Evolutionary conservation across 2,329 filamentous ascomycete species (phyloP).

Genomic region (Dactylellina sp.): DNA sequence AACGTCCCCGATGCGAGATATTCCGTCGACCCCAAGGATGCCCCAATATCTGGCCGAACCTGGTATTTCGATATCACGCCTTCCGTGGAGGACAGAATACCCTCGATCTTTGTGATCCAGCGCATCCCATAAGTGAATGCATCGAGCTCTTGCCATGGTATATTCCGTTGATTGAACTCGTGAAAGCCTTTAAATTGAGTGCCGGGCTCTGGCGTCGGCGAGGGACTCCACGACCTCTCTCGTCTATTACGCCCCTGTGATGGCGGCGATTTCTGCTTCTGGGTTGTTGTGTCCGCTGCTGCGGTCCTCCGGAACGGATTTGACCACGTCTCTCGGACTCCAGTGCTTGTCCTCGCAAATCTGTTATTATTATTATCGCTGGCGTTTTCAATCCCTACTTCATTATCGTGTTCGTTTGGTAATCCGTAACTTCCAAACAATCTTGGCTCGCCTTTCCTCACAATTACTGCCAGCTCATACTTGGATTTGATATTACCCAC

Average conservation of each 20-base stretch:
- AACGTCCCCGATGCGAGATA: conserved; percentile 35
- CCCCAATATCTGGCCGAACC: conserved; percentile 30
- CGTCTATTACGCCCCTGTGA: not conserved
- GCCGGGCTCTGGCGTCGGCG: conserved; percentile 14
- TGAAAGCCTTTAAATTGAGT: not conserved
- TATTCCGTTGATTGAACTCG: not conserved
- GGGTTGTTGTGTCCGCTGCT: not conserved
- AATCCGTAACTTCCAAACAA: conserved; percentile 39
- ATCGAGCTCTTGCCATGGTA: conserved; percentile 17
- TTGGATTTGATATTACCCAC: conserved; percentile 5
- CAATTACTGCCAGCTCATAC: conserved; percentile 37
- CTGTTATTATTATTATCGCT: not conserved
- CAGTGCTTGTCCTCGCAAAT: not conserved
- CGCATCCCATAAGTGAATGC: conserved; percentile 34
- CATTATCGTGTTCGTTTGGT: not conserved
- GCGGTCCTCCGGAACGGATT: conserved; percentile 1
- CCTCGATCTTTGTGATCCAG: conserved; percentile 21
- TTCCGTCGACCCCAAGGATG: conserved; percentile 4
- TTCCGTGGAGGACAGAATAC: conserved; percentile 14
- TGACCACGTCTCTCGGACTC: not conserved
- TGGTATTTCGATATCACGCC: conserved; percentile 19
- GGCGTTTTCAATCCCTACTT: too few species aligned
- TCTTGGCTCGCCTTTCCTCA: conserved; percentile 18
- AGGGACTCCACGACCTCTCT: conserved; percentile 17
- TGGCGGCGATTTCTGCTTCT: not conserved